Evolutionary conservation across 345 rosid genomes (phyloP).

Genomic region (Rhodomyrtus tomentosa): DNA sequence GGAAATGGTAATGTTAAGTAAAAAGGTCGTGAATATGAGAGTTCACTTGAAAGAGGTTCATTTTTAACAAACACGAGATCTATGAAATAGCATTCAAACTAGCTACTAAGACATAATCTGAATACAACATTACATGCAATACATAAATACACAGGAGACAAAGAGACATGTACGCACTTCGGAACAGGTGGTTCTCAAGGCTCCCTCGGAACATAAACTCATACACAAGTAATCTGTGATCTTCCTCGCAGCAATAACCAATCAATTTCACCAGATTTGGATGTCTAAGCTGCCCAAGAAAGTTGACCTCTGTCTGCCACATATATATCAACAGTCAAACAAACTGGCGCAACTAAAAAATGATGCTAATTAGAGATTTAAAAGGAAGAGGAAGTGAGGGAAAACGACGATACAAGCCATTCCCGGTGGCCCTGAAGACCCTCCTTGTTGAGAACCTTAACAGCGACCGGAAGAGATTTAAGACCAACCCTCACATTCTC

Average conservation of each 20-base stretch:
- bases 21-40: background rate
- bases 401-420: slow-evolving; percentile 51
- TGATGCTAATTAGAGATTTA: background rate
- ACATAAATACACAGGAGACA: background rate
- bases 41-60: background rate
- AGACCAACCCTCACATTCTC: slow-evolving; percentile 92
- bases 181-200: slow-evolving; percentile 91
- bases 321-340: background rate
- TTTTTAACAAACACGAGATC: background rate
- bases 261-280: slow-evolving; percentile 92
- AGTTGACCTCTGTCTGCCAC: slow-evolving; percentile 39
- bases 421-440: slow-evolving; percentile 98
- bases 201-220: slow-evolving; percentile 97
- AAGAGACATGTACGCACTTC: slow-evolving; percentile 40
- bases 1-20: background rate
- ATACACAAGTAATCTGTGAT: slow-evolving; percentile 80
- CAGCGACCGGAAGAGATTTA: slow-evolving; percentile 92
- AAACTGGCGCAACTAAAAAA: background rate
- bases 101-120: background rate
- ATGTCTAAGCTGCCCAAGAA: slow-evolving; percentile 92
- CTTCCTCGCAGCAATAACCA: slow-evolving; percentile 93
- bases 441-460: slow-evolving; percentile 92
- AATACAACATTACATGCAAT: background rate
- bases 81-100: background rate
- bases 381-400: background rate